Base-by-base conservation (phyloP, 257 asterid species). In the Eustoma russellianum region DNA sequence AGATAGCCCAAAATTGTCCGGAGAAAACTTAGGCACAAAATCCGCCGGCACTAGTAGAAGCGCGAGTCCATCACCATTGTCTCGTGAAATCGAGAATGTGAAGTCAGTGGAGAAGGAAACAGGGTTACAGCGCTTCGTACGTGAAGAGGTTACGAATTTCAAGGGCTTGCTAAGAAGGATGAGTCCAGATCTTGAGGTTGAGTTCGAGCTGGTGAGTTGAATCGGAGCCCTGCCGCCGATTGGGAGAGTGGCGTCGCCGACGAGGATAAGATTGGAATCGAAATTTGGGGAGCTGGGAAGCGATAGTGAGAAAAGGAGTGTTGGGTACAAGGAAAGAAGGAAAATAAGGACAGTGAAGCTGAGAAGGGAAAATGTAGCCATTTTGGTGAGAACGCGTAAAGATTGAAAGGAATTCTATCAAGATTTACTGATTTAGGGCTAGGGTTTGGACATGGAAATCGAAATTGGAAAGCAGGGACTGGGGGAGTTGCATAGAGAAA, bases 31-130 rank as follows among this genome's bases (percentile, higher is more conserved):
- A 13, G 72, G 55, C 33, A 58, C 51, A 50, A 69, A 70, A 70
- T 41, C 76, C 53, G 57, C 64, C 34, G 85, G 86, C 30, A 74
- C 72, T 9, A 84, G 40, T 18, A 87, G 51, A 47, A 87, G 74
- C 28, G 94, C 85, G 60, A 87, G 56, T 0, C 93, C 94, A 41
- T 74, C 85, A 1, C 85, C 93, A 28, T 50, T 63, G 4, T 69
- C 77, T 55, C 85, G 81, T 30, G 96, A 76, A 24, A 87, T 70
- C 18, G 85, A 73, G 76, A 87, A 87, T 3, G 77, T 67, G 75
- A 87, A 87, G 67, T 87, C 93, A 18, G 89, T 70, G 33, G 93
- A 77, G 66, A 87, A 81, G 5, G 94, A 87, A 30, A 65, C 14
- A 9, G 86, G 86, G 7, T 38, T 38, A 4, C 5, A 11, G 70